A percentile compares a stretch with the other conserved stretches of the same genome.
Conservation (phyloP, 2,329 filamentous ascomycete species). For the Xylaria hypoxylon region DNA sequence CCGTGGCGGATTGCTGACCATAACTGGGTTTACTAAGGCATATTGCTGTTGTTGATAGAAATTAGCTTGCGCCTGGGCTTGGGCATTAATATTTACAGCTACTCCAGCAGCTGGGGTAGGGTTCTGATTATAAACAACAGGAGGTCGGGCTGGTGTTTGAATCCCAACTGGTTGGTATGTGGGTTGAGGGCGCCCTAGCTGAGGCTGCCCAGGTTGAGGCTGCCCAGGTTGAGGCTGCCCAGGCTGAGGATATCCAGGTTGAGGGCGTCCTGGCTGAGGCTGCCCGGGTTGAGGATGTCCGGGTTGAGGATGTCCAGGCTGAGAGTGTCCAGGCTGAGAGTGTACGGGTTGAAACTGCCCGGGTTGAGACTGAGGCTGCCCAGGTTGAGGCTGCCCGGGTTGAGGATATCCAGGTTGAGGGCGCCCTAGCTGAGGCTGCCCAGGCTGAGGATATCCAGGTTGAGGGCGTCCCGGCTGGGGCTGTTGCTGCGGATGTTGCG, state of each 20-base stretch:
- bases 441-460: not conserved
- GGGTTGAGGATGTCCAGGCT: conserved; percentile 1
- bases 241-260: not conserved
- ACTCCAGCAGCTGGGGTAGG: conserved; percentile 34
- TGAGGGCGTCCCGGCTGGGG: conserved; percentile 6
- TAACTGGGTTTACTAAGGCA: conserved; percentile 30
- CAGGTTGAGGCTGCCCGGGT: not conserved
- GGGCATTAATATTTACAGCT: conserved; percentile 36
- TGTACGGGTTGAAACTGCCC: conserved; percentile 6
- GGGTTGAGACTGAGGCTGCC: conserved; percentile 10
- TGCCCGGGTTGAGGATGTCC: not conserved
- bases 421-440: conserved; percentile 16
- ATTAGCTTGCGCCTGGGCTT: conserved; percentile 36
- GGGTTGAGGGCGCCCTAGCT: conserved; percentile 26
- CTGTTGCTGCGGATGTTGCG: conserved; percentile 2
- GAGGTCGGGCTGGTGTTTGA: conserved; percentile 44
- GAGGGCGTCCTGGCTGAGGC: conserved; percentile 19
- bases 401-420: conserved; percentile 4
- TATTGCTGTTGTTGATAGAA: conserved; percentile 35
- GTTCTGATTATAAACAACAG: conserved; percentile 45
- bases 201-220: not conserved
- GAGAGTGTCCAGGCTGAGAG: conserved; percentile 3
- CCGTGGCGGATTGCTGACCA: conserved; percentile 21
- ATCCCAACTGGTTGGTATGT: conserved; percentile 38
- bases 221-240: conserved; percentile 1